Base-by-base conservation (phyloP, 108 stramenopile species). In the Cylindrotheca closterium region DNA sequence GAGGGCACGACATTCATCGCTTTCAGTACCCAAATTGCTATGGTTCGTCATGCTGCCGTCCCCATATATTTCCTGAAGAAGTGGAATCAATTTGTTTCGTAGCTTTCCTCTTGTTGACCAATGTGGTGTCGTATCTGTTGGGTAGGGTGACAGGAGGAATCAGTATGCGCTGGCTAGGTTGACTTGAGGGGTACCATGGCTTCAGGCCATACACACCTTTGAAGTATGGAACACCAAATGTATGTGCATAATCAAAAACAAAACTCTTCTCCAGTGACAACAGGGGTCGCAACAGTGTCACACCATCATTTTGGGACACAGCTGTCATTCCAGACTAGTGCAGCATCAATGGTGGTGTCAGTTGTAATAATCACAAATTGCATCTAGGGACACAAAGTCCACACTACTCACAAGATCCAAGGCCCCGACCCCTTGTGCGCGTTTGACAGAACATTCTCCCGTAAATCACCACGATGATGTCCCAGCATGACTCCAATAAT, bases 91-190 rank as follows among this genome's bases (percentile, higher is more conserved):
- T 65, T 89, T 79, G 60, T 92, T 93, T 22, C 97, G 81, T 15
- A 98, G 67, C 67, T 97, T 97, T 5, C 98, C 98, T 56, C 98
- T 63, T 30, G 98, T 99, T 0, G 92, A 94, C 97, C 97, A 98
- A 53, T 81, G 74, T 7, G 95, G 96, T 28, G 95, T 96, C 7
- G 94, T 93, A 70, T 97, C 95, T 68, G 80, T 88, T 25, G 28
- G 49, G n/a, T n/a, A n/a, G n/a, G n/a, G n/a, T n/a, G n/a, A n/a
- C n/a, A n/a, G n/a, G n/a, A n/a, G n/a, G n/a, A n/a, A n/a, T n/a
- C n/a, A n/a, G n/a, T n/a, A n/a, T n/a, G n/a, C n/a, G n/a, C n/a
- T n/a, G n/a, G n/a, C n/a, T n/a, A n/a, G n/a, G n/a, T n/a, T n/a
- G n/a, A n/a, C n/a, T n/a, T n/a, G n/a, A n/a, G n/a, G n/a, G n/a